phyloP scores from a whole-genome alignment of 177 flowering plant genomes.

The Tripterygium wilfordii region DNA sequence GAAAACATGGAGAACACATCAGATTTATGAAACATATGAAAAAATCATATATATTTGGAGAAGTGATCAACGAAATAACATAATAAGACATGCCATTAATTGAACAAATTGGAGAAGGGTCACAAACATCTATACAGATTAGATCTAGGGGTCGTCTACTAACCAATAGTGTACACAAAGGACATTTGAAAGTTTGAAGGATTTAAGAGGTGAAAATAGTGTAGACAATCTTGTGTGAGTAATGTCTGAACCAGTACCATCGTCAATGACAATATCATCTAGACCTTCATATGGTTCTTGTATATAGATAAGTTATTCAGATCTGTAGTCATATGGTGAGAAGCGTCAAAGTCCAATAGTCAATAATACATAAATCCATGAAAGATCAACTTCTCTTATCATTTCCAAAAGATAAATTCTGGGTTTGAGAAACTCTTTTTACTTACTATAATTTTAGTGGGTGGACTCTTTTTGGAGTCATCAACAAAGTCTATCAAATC shows the following conservation, averaged over 20 bases:
- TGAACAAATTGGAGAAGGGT: neutral
- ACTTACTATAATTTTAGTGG: neutral
- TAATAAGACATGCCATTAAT: neutral
- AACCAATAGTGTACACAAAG: too few relatives aligned
- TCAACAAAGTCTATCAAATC: slow-evolving; percentile 8
- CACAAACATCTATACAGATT: neutral
- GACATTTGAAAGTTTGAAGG: too few relatives aligned
- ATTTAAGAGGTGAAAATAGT: too few relatives aligned
- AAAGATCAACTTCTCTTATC: neutral
- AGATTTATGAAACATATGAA: neutral
- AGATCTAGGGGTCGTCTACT: neutral
- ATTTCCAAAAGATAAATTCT: neutral
- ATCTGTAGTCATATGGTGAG: too few relatives aligned
- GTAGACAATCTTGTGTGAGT: too few relatives aligned
- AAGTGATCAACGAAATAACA: neutral
- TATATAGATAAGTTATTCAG: too few relatives aligned
- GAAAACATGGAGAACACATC: neutral
- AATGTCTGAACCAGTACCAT: too few relatives aligned
- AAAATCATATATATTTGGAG: neutral
- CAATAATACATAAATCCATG: neutral
- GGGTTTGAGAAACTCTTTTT: neutral
- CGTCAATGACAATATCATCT: too few relatives aligned
- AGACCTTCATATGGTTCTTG: too few relatives aligned
- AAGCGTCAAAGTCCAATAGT: too few relatives aligned
- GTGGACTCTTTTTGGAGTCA: slow-evolving; percentile 3